Evolutionary conservation across 2,329 filamentous ascomycete genomes (phyloP).

Genomic region (Tolypocladium inflatum): DNA sequence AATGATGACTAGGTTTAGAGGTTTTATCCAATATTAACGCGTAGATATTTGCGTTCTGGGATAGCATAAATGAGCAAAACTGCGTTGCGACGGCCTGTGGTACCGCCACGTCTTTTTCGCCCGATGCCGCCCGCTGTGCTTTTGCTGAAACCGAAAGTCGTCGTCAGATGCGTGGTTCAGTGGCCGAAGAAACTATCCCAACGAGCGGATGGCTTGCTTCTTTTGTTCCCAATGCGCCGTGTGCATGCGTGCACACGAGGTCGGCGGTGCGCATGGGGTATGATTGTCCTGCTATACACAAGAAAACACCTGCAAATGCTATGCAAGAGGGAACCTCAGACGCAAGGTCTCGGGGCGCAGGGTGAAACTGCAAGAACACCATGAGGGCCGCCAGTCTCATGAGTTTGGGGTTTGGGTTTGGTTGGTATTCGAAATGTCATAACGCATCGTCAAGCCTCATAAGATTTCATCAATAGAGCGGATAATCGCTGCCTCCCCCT

Average conservation of each 20-base stretch:
- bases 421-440: not conserved
- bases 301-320: not conserved
- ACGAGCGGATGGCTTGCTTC: not conserved
- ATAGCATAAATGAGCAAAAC: not conserved
- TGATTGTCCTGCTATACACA: not conserved
- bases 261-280: not conserved
- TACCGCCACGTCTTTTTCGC: not conserved
- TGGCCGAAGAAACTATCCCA: not conserved
- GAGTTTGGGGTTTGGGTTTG: not conserved
- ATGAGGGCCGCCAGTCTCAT: not conserved
- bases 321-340: not conserved
- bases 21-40: not conserved
- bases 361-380: not conserved
- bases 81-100: not conserved
- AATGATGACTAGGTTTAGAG: not conserved
- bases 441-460: constrained; percentile 26
- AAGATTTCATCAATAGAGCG: constrained; percentile 71
- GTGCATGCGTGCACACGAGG: not conserved
- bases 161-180: not conserved
- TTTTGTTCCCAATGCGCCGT: not conserved
- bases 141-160: not conserved
- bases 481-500: constrained; percentile 64
- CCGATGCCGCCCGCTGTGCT: not conserved
- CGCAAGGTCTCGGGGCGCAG: not conserved
- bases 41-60: not conserved